A percentile compares a stretch with the other conserved stretches of the same genome.
Conservation (phyloP, 345 rosid genomes). For the Gynandropsis gynandra region DNA sequence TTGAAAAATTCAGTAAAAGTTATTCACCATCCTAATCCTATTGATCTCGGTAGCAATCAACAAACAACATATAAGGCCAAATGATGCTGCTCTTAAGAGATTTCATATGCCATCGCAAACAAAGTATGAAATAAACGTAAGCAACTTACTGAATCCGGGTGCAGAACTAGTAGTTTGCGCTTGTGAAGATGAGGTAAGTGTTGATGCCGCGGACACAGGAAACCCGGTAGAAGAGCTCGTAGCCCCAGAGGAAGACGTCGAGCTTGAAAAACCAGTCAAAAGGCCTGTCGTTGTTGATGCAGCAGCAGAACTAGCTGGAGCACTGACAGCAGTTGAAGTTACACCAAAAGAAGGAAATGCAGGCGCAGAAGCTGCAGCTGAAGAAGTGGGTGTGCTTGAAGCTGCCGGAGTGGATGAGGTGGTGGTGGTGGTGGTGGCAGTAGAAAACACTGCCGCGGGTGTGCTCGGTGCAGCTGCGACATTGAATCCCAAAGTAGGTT, state of each 20-base stretch:
- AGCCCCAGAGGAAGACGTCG: constrained; percentile 41
- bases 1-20: constrained; percentile 5
- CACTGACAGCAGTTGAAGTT: constrained; percentile 26
- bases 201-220: constrained; percentile 42
- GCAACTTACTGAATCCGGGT: constrained; percentile 49
- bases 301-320: constrained; percentile 33
- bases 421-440: constrained; percentile 51
- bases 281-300: constrained; percentile 33
- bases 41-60: not conserved
- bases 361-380: constrained; percentile 35
- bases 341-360: constrained; percentile 41
- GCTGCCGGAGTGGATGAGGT: constrained; percentile 46
- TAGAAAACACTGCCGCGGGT: constrained; percentile 39
- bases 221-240: constrained; percentile 57
- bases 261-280: constrained; percentile 44
- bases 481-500: constrained; percentile 37
- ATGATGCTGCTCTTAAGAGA: not conserved
- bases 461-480: constrained; percentile 34
- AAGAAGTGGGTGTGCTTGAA: constrained; percentile 31
- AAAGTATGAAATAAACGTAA: constrained; percentile 7
- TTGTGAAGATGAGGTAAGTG: constrained; percentile 45
- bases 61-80: too few relatives aligned
- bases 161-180: constrained; percentile 37
- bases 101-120: not conserved
- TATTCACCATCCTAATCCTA: not conserved